Percentiles rank a stretch among this genome's conserved stretches.
Conservation (phyloP, 352 stramenopile species). For the Globisporangium polare region DNA sequence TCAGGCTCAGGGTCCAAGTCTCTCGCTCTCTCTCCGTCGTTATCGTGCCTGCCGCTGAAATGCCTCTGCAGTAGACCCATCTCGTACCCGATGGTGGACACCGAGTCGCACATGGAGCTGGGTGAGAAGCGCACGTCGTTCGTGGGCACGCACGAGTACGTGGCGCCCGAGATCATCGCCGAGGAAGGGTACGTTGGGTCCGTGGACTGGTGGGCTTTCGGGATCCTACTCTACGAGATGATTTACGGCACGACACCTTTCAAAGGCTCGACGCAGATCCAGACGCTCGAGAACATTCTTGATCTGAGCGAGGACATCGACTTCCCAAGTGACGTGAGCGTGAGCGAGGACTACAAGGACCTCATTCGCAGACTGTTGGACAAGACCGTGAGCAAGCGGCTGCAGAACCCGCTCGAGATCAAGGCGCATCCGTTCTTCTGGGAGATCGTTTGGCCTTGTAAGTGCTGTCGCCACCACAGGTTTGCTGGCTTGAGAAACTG, state of each 20-base stretch:
- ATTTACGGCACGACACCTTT: slow-evolving; percentile 48
- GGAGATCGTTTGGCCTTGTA: slow-evolving; percentile 82
- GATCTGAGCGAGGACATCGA: slow-evolving; percentile 47
- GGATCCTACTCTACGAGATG: slow-evolving; percentile 66
- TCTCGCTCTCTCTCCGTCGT: not conserved
- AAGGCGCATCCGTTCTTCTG: slow-evolving; percentile 92
- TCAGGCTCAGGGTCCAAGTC: not conserved
- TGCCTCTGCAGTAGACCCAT: slow-evolving; percentile 17
- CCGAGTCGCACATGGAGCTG: slow-evolving; percentile 42
- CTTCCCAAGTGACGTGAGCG: slow-evolving; percentile 51
- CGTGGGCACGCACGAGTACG: slow-evolving; percentile 63
- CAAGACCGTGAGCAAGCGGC: slow-evolving; percentile 36
- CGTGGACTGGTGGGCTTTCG: slow-evolving; percentile 67
- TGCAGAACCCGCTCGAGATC: slow-evolving; percentile 91
- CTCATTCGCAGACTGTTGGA: slow-evolving; percentile 52
- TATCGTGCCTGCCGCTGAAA: slow-evolving; percentile 20
- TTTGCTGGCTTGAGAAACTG: not conserved
- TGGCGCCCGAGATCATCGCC: slow-evolving; percentile 55
- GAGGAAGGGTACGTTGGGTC: slow-evolving; percentile 59
- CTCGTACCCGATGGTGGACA: slow-evolving; percentile 44
- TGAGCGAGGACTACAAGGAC: slow-evolving; percentile 57
- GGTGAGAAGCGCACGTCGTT: slow-evolving; percentile 40
- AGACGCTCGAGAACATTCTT: slow-evolving; percentile 49
- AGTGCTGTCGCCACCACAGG: slow-evolving; percentile 13
- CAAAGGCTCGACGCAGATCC: slow-evolving; percentile 32